Percentiles rank a stretch among this genome's conserved stretches.
These are phyloP conservation scores for Nakaseomyces uthaithaninus DNA, from an alignment of 1,139 yeast species.

Conservation along the genomic window DNA sequence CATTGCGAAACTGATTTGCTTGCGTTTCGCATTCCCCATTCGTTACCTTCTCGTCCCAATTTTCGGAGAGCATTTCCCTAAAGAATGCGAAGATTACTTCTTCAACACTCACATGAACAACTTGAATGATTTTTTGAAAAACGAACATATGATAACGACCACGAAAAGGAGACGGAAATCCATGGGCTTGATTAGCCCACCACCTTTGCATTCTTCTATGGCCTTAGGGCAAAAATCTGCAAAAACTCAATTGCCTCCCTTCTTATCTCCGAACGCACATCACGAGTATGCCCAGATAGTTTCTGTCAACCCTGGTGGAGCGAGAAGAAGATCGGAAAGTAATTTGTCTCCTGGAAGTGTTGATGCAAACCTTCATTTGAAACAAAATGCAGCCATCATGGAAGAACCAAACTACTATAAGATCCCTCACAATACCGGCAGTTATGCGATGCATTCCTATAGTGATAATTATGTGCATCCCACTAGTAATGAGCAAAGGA, in stretches of 20 bases:
- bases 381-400: neutral
- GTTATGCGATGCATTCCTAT: neutral
- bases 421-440: neutral
- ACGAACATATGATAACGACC: neutral
- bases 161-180: slow-evolving; percentile 1
- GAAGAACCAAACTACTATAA: neutral
- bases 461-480: neutral
- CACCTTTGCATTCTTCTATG: neutral
- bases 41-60: slow-evolving; percentile 71
- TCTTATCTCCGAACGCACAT: neutral
- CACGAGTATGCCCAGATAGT: neutral
- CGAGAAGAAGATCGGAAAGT: slow-evolving; percentile 1
- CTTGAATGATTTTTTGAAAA: slow-evolving; percentile 3
- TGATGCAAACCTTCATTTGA: neutral
- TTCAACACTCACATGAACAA: neutral
- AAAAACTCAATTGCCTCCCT: neutral
- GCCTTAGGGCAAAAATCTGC: neutral
- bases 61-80: slow-evolving; percentile 70
- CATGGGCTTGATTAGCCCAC: slow-evolving; percentile 3
- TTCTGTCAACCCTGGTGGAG: neutral
- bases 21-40: slow-evolving; percentile 69
- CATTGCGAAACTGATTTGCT: slow-evolving; percentile 60
- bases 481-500: neutral
- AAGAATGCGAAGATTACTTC: slow-evolving; percentile 41
- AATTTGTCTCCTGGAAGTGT: neutral